Percentiles rank a stretch among this genome's conserved stretches.
Conservation (phyloP, 257 asterid genomes). For the Nicotiana attenuata region DNA sequence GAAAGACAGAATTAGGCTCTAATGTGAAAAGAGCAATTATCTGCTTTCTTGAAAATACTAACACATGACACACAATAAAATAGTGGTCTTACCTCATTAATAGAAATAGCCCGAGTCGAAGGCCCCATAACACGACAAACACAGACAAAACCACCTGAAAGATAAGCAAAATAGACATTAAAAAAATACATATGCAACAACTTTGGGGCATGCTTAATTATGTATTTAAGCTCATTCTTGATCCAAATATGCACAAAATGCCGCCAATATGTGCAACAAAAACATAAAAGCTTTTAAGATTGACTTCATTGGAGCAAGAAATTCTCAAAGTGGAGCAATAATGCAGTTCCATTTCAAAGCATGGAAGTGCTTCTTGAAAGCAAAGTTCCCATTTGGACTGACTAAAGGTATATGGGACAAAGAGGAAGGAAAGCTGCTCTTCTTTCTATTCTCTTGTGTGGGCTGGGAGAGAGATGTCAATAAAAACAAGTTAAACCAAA, state of each 20-base stretch:
- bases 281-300: not conserved
- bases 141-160: slow-evolving; percentile 72
- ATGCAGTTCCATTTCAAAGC: not conserved
- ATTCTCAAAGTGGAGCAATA: not conserved
- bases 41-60: not conserved
- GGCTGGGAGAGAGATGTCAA: no score
- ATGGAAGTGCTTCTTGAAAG: not conserved
- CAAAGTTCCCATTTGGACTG: not conserved
- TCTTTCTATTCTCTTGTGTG: no score
- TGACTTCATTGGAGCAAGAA: not conserved
- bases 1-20: not conserved
- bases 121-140: slow-evolving; percentile 86
- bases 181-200: not conserved
- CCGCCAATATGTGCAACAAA: not conserved
- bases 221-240: not conserved
- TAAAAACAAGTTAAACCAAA: not conserved
- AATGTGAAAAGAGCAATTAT: not conserved
- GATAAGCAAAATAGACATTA: not conserved
- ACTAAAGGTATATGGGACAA: not conserved
- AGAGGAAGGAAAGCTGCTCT: not conserved
- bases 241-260: not conserved
- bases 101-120: slow-evolving; percentile 78
- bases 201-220: not conserved
- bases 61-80: not conserved
- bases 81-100: slow-evolving; percentile 58